Conservation (phyloP, 495 filamentous ascomycete species). For the Penicillium cataractarum region DNA sequence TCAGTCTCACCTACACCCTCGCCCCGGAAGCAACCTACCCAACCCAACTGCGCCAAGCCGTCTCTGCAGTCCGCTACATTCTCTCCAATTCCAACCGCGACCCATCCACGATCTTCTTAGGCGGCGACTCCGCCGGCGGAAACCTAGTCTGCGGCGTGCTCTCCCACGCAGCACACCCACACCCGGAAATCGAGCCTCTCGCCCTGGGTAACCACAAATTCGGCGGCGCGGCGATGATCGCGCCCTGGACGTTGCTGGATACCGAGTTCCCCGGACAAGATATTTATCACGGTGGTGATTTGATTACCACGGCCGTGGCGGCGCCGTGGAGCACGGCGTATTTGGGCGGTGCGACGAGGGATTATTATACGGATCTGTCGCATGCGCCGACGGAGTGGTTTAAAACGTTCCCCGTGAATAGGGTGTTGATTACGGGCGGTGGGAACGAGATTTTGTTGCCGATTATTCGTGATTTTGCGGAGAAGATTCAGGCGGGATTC, state of each 20-base stretch:
- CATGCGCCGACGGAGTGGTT: constrained; percentile 59
- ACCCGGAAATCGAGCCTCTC: constrained; percentile 50
- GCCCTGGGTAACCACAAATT: constrained; percentile 28
- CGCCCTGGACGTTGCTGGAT: constrained; percentile 60
- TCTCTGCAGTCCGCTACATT: constrained; percentile 54
- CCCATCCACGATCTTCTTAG: constrained; percentile 54
- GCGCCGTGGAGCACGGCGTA: constrained; percentile 54
- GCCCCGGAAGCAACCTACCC: constrained; percentile 61
- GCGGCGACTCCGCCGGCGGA: constrained; percentile 68
- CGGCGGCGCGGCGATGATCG: constrained; percentile 56
- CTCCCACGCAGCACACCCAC: constrained; percentile 64
- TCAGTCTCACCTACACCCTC: constrained; percentile 61
- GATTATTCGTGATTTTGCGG: constrained; percentile 55
- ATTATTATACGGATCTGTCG: constrained; percentile 59
- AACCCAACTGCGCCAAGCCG: constrained; percentile 61
- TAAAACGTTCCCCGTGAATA: constrained; percentile 44
- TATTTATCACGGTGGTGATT: constrained; percentile 55
- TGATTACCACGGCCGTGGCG: constrained; percentile 47
- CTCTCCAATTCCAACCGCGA: constrained; percentile 43
- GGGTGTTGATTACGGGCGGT: constrained; percentile 58
- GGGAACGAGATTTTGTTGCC: constrained; percentile 63
- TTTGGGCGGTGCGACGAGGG: constrained; percentile 46
- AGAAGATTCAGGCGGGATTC: constrained; percentile 41
- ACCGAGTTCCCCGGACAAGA: constrained; percentile 41
- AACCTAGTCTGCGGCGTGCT: constrained; percentile 62